These are phyloP conservation scores for Peterozyma xylosa DNA, from an alignment of 805 yeast species.

Conservation along the genomic window DNA sequence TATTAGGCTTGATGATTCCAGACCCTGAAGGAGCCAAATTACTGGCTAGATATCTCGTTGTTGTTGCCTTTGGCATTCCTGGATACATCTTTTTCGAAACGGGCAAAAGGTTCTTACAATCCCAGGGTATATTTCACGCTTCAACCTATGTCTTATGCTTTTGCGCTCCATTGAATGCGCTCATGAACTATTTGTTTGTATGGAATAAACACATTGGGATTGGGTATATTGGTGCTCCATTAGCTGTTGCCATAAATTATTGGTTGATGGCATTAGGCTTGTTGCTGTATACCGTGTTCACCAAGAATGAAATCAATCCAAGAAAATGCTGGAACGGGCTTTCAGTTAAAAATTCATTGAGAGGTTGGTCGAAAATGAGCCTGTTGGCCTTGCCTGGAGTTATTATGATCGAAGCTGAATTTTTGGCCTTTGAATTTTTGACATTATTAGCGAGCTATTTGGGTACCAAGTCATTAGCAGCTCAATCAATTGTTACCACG, in stretches of 20 bases:
- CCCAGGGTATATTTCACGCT: constrained; percentile 52
- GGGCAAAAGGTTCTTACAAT: constrained; percentile 47
- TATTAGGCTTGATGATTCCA: constrained; percentile 35
- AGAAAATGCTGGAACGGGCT: constrained; percentile 36
- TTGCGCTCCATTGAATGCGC: constrained; percentile 46
- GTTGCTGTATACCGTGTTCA: constrained; percentile 28
- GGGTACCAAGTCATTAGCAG: constrained; percentile 46
- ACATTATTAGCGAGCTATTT: constrained; percentile 45
- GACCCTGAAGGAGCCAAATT: constrained; percentile 38
- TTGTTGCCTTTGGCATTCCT: constrained; percentile 45
- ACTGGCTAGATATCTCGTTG: constrained; percentile 40
- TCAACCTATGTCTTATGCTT: constrained; percentile 44
- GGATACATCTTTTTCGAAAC: constrained; percentile 50
- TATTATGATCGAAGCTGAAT: constrained; percentile 48
- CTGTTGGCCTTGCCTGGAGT: constrained; percentile 31
- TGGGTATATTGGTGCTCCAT: constrained; percentile 53
- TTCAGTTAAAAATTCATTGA: constrained; percentile 13
- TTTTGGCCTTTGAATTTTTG: constrained; percentile 49
- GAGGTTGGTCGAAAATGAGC: constrained; percentile 17
- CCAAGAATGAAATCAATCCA: constrained; percentile 37
- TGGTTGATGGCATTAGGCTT: constrained; percentile 48
- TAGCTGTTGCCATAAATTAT: constrained; percentile 50
- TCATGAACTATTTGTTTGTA: constrained; percentile 40
- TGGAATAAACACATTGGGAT: constrained; percentile 34
- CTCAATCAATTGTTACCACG: constrained; percentile 48